phyloP scores from a whole-genome alignment of 805 yeast species.

The Candida pseudofarinosa region DNA sequence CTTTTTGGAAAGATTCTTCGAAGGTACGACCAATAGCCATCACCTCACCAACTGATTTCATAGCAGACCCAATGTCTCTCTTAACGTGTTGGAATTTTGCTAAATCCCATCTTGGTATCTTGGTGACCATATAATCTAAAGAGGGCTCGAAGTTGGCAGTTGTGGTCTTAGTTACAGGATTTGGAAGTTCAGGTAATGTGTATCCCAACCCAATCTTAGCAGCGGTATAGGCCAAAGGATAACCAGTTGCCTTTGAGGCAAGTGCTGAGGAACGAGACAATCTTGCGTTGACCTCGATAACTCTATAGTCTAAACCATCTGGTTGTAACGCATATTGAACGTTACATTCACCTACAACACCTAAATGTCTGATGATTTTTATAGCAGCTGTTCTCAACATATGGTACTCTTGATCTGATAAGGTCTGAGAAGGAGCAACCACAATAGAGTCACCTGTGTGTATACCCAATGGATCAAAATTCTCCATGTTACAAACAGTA shows the following conservation, averaged over 20 bases:
- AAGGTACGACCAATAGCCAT: conserved; percentile 98
- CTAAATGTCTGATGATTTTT: conserved; percentile 94
- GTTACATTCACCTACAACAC: conserved; percentile 99
- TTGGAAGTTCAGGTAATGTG: conserved; percentile 91
- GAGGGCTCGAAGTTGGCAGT: conserved; percentile 97
- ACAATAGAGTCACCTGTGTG: conserved; percentile 99
- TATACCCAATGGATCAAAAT: conserved; percentile 95
- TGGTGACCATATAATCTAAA: conserved; percentile 91
- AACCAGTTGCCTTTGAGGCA: conserved; percentile 98
- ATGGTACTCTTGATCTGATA: conserved; percentile 95
- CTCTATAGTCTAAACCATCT: conserved; percentile 91
- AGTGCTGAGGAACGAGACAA: conserved; percentile 95
- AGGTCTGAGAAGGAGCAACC: conserved; percentile 97
- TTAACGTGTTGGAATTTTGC: conserved; percentile 93
- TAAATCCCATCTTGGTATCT: conserved; percentile 98
- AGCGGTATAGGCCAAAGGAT: conserved; percentile 97
- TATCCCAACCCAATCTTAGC: conserved; percentile 95
- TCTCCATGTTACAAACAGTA: conserved; percentile 99
- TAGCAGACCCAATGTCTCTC: conserved; percentile 89
- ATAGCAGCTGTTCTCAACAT: conserved; percentile 98
- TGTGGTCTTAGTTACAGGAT: conserved; percentile 94
- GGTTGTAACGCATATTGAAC: conserved; percentile 97
- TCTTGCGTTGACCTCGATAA: conserved; percentile 96
- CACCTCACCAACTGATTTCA: conserved; percentile 99
- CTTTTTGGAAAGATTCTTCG: conserved; percentile 97